Evolutionary conservation across 306 rosid species (phyloP).

Genomic region (Hippophae rhamnoides): DNA sequence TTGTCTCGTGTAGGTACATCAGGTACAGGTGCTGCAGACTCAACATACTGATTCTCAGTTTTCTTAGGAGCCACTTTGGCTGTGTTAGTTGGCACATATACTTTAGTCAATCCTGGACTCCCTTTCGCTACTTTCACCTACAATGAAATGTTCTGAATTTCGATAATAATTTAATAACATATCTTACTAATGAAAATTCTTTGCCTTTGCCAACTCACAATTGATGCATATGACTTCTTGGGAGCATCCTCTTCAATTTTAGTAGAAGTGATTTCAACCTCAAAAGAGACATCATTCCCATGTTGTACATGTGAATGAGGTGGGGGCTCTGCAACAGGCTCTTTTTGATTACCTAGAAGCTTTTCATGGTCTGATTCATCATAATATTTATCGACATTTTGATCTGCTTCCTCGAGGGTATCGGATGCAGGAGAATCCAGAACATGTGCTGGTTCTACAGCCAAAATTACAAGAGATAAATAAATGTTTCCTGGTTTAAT

Average conservation of each 20-base stretch:
- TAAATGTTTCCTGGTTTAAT: conserved; percentile 14
- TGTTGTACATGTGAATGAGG: conserved; percentile 40
- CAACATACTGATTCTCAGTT: conserved; percentile 28
- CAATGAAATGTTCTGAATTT: conserved; percentile 24
- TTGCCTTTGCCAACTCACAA: conserved; percentile 34
- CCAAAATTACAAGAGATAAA: conserved; percentile 4
- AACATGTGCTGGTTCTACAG: conserved; percentile 32
- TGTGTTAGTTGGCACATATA: conserved; percentile 49
- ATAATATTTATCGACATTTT: conserved; percentile 27
- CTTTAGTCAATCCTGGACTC: conserved; percentile 33
- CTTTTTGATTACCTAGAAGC: conserved; percentile 28
- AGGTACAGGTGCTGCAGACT: conserved; percentile 26
- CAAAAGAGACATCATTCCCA: conserved; percentile 37
- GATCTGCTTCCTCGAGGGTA: conserved; percentile 26
- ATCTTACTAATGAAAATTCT: conserved; percentile 14
- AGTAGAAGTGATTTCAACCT: conserved; percentile 28
- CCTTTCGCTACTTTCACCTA: conserved; percentile 62
- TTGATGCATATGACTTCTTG: conserved; percentile 71
- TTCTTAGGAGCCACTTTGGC: conserved; percentile 30
- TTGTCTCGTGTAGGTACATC: conserved; percentile 33
- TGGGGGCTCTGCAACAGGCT: conserved; percentile 25
- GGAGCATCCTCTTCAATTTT: conserved; percentile 42
- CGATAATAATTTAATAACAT: conserved; percentile 13
- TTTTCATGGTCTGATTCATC: conserved; percentile 35
- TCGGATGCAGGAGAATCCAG: conserved; percentile 46